phyloP scores from a whole-genome alignment of 2,329 filamentous ascomycete species.

The Aspergillus awamori region DNA sequence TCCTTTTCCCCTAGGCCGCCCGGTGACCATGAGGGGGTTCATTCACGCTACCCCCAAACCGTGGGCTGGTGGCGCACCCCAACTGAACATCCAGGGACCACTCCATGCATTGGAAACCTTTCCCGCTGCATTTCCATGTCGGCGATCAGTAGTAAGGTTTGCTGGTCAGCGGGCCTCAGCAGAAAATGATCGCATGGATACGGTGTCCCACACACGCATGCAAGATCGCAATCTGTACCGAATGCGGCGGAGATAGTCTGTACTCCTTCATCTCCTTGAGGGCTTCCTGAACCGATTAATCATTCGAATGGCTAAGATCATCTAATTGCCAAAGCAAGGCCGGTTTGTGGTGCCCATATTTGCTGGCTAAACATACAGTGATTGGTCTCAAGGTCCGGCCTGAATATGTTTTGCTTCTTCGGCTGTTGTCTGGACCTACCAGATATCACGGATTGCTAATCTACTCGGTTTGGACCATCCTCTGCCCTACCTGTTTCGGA shows the following conservation, averaged over 20 bases:
- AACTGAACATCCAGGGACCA: not conserved
- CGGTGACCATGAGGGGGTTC: not conserved
- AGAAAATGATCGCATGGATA: not conserved
- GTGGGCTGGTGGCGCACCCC: not conserved
- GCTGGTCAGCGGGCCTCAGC: not conserved
- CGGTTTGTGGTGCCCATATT: not conserved
- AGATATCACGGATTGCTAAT: not conserved
- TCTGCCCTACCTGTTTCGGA: not conserved
- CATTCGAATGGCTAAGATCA: not conserved
- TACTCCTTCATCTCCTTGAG: not conserved
- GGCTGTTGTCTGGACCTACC: not conserved
- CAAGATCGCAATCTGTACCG: not conserved
- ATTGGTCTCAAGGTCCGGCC: not conserved
- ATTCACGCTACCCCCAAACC: not conserved
- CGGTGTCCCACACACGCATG: not conserved
- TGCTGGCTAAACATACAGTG: not conserved
- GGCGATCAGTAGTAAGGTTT: not conserved
- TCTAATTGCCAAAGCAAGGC: not conserved
- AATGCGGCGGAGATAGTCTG: not conserved
- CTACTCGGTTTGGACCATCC: not conserved
- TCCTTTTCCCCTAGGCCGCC: not conserved
- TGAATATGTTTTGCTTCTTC: not conserved
- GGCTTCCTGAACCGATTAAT: not conserved
- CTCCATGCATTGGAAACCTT: not conserved
- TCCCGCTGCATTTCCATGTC: not conserved